phyloP scores from a whole-genome alignment of 345 rosid species.

The Eutrema heterophyllum region DNA sequence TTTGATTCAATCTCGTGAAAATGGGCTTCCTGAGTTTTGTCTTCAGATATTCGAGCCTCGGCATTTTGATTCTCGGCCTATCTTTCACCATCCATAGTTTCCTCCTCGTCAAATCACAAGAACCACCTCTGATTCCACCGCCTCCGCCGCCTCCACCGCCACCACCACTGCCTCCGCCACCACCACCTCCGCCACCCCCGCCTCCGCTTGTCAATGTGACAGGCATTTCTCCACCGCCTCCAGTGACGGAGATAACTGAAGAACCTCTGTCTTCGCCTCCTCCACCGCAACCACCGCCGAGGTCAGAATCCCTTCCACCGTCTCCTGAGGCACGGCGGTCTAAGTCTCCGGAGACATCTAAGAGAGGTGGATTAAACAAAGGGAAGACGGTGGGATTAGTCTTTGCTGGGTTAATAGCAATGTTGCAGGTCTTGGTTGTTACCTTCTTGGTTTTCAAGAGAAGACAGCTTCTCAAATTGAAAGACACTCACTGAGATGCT shows the following conservation, averaged over 20 bases:
- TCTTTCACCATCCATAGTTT: slow-evolving; percentile 21
- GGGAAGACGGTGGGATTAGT: slow-evolving; percentile 76
- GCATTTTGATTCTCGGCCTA: slow-evolving; percentile 23
- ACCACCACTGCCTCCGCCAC: rapidly evolving
- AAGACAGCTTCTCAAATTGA: slow-evolving; percentile 46
- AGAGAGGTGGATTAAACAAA: slow-evolving; percentile 38
- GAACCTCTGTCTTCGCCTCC: slow-evolving; percentile 10
- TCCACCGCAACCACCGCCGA: background rate
- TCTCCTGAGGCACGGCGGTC: slow-evolving; percentile 6
- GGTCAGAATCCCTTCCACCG: background rate
- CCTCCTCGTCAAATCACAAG: slow-evolving; percentile 33
- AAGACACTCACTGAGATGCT: slow-evolving; percentile 15
- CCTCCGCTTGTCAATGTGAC: background rate
- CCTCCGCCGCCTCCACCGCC: slow-evolving; percentile 16
- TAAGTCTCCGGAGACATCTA: background rate
- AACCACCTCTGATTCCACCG: background rate
- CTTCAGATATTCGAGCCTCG: background rate
- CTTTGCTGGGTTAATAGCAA: slow-evolving; percentile 54
- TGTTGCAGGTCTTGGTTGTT: slow-evolving; percentile 61
- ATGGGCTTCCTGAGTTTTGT: background rate
- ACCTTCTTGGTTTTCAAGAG: slow-evolving; percentile 68
- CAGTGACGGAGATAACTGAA: background rate
- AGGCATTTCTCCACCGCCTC: background rate
- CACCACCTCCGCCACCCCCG: background rate
- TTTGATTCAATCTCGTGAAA: background rate